Percentiles rank a stretch among this genome's conserved stretches.
These are phyloP conservation scores for Kazachstania taianensis DNA, from an alignment of 805 yeast genomes.

Conservation along the genomic window DNA sequence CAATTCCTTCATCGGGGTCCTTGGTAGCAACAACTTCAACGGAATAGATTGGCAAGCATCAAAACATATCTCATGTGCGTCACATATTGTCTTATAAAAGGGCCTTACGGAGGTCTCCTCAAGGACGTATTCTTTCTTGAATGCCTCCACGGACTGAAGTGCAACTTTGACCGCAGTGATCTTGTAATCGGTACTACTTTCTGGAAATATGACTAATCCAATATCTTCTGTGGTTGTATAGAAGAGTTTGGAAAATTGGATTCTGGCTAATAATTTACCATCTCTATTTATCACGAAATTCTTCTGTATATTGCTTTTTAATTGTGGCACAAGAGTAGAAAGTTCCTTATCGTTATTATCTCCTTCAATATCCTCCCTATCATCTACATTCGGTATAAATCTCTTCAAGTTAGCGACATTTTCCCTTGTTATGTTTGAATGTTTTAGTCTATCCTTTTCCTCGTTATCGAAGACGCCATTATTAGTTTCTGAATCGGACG, in stretches of 20 bases:
- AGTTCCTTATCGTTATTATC: not conserved
- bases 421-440: conserved; percentile 5
- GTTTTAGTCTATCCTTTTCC: conserved; percentile 1
- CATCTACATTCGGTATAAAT: not conserved
- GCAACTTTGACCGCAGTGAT: conserved; percentile 32
- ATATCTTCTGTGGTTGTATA: conserved; percentile 40
- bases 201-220: conserved; percentile 30
- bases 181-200: conserved; percentile 21
- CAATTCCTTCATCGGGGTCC: conserved; percentile 28
- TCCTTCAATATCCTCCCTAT: not conserved
- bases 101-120: conserved; percentile 13
- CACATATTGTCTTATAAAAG: conserved; percentile 18
- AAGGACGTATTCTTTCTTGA: conserved; percentile 25
- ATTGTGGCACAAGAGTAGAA: conserved; percentile 18
- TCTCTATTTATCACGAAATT: conserved; percentile 34
- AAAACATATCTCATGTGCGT: conserved; percentile 25
- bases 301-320: conserved; percentile 22
- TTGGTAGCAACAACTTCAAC: conserved; percentile 23
- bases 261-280: conserved; percentile 32
- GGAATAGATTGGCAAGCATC: conserved; percentile 23
- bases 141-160: conserved; percentile 30
- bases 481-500: conserved; percentile 3
- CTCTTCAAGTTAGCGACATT: conserved; percentile 13
- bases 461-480: conserved; percentile 4
- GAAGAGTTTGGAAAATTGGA: conserved; percentile 32